phyloP scores from a whole-genome alignment of 257 asterid species.

The Nicotiana paniculata region DNA sequence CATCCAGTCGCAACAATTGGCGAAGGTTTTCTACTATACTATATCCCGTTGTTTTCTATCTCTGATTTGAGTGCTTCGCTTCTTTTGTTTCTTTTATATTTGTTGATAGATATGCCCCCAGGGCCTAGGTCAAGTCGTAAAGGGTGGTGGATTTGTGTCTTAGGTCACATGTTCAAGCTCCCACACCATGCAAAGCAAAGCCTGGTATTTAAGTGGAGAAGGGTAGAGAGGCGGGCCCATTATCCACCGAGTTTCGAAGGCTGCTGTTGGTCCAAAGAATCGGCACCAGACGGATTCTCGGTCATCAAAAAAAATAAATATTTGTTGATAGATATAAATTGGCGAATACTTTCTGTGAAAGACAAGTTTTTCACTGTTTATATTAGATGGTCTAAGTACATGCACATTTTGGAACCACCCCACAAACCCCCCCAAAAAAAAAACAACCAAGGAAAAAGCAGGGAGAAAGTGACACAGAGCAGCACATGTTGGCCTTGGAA shows the following conservation, averaged over 20 bases:
- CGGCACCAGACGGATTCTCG: too few species aligned
- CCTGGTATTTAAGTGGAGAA: too few species aligned
- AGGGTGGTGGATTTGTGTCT: too few species aligned
- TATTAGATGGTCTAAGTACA: not conserved
- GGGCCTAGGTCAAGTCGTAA: too few species aligned
- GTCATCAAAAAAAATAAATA: too few species aligned
- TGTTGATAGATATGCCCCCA: too few species aligned
- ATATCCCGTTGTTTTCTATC: not conserved
- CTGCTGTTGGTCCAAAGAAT: too few species aligned
- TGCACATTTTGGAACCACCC: not conserved
- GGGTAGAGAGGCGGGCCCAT: too few species aligned
- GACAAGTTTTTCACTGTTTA: not conserved
- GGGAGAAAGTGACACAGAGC: not conserved
- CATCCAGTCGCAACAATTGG: constrained; percentile 87
- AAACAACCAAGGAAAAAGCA: not conserved
- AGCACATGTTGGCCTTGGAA: not conserved
- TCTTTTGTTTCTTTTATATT: not conserved
- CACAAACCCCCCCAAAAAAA: not conserved
- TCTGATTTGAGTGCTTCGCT: not conserved
- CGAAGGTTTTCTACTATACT: constrained; percentile 58
- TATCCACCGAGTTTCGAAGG: too few species aligned
- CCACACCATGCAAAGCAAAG: too few species aligned
- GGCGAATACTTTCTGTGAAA: not conserved
- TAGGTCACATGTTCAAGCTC: too few species aligned
- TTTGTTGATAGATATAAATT: too few species aligned